Conservation (phyloP, 768 basidiomycete species). For the Mycena olivaceomarginata region DNA sequence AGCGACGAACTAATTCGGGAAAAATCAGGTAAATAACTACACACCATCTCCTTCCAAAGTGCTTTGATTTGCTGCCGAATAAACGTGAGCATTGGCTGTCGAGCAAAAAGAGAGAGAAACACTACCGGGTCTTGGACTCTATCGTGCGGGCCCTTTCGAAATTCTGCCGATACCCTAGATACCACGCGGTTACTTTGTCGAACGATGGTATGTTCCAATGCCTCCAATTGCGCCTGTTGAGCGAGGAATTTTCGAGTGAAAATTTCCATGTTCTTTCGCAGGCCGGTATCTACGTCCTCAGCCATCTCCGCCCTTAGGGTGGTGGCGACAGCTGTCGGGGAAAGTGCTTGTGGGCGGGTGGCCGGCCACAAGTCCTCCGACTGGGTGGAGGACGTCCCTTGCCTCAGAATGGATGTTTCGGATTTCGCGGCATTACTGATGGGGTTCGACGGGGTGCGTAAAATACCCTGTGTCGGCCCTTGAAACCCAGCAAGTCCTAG, state of each 20-base stretch:
- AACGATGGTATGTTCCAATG: constrained; percentile 4
- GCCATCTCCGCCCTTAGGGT: constrained; percentile 7
- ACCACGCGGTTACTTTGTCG: neutral
- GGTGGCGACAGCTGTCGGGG: neutral
- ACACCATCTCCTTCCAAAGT: neutral
- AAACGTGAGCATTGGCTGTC: neutral
- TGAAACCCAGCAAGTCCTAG: neutral
- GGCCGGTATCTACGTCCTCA: constrained; percentile 8
- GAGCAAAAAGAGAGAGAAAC: neutral
- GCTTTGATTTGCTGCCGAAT: neutral
- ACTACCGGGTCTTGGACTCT: neutral
- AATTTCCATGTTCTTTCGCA: constrained; percentile 5
- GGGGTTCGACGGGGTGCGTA: neutral
- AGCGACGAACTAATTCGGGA: neutral
- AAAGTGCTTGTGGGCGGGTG: neutral
- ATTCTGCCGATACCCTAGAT: neutral
- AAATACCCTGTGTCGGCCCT: neutral
- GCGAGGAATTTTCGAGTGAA: constrained; percentile 11
- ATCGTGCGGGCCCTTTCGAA: neutral
- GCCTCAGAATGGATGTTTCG: neutral
- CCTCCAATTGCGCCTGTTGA: constrained; percentile 9
- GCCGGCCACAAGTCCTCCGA: neutral
- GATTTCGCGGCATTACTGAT: neutral
- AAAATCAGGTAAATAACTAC: neutral
- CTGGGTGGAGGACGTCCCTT: neutral